Conservation (phyloP, 768 basidiomycete species). For the Mycena epipterygia region DNA sequence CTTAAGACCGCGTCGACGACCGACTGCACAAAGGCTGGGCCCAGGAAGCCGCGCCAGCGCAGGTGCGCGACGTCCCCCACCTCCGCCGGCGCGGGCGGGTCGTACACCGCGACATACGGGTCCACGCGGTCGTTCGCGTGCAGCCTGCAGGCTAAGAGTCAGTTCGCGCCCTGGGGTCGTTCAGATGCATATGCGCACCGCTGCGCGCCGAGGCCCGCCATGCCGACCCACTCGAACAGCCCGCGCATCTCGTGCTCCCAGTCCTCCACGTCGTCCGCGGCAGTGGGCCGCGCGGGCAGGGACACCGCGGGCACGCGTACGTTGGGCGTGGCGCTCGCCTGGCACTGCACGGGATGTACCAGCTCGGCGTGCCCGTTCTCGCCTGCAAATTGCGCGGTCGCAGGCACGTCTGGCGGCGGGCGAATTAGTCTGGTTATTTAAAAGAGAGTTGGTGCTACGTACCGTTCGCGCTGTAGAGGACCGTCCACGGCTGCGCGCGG, state of each 20-base stretch:
- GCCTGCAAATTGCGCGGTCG: conserved; percentile 13
- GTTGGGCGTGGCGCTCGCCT: conserved; percentile 3
- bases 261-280: conserved; percentile 58
- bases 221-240: conserved; percentile 82
- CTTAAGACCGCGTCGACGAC: conserved; percentile 63
- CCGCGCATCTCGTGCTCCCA: conserved; percentile 59
- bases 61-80: conserved; percentile 66
- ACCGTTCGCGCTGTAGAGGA: conserved; percentile 55
- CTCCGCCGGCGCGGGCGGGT: conserved; percentile 60
- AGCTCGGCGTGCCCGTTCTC: conserved; percentile 17
- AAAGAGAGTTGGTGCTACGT: too few relatives aligned
- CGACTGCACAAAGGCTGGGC: conserved; percentile 64
- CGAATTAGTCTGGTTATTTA: too few relatives aligned
- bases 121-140: conserved; percentile 74
- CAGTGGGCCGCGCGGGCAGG: conserved; percentile 11
- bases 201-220: conserved; percentile 76
- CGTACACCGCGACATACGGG: conserved; percentile 78
- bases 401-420: conserved; percentile 8
- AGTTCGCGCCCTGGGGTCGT: too few relatives aligned
- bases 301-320: conserved; percentile 22
- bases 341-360: conserved; percentile 42
- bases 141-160: conserved; percentile 56
- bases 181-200: too few relatives aligned
- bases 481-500: conserved; percentile 60
- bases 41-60: conserved; percentile 72